A percentile compares a stretch with the other conserved stretches of the same genome.
Evolutionary conservation across 2,329 filamentous ascomycete species (phyloP).

Genomic region (Ophiostoma pallidulum): DNA sequence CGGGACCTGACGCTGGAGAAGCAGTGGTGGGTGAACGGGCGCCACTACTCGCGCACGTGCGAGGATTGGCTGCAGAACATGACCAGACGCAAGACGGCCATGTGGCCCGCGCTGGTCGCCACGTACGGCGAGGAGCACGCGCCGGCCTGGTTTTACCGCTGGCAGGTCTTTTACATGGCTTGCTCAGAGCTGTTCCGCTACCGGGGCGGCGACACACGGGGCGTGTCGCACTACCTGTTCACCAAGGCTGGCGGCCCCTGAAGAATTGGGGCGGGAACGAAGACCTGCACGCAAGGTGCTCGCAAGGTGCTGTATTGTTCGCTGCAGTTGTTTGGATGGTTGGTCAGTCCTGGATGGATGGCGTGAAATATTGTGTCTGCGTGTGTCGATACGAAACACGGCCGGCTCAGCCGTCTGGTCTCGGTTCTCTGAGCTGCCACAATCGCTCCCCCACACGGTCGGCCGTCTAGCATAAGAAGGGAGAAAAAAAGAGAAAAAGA

Average conservation of each 20-base stretch:
- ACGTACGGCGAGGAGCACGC: slow-evolving; percentile 54
- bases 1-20: slow-evolving; percentile 46
- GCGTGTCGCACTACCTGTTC: slow-evolving; percentile 57
- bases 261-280: background rate
- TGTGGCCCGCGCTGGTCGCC: slow-evolving; percentile 55
- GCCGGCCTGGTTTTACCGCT: slow-evolving; percentile 56
- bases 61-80: slow-evolving; percentile 59
- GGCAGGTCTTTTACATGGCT: slow-evolving; percentile 65
- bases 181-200: slow-evolving; percentile 61
- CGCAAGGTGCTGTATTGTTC: too few relatives aligned
- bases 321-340: too few relatives aligned
- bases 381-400: too few relatives aligned
- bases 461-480: too few relatives aligned
- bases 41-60: slow-evolving; percentile 60
- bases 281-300: too few relatives aligned
- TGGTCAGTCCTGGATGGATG: too few relatives aligned
- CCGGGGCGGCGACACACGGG: slow-evolving; percentile 57
- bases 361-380: too few relatives aligned
- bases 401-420: too few relatives aligned
- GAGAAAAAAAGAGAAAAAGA: too few relatives aligned
- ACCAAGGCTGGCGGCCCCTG: slow-evolving; percentile 45
- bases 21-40: slow-evolving; percentile 64
- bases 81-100: slow-evolving; percentile 45
- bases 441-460: too few relatives aligned
- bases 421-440: too few relatives aligned